A percentile compares a stretch with the other conserved stretches of the same genome.
Evolutionary conservation across 225 moss, liverwort and hornwort genomes (phyloP).

Genomic region (Takakia lepidozioides): DNA sequence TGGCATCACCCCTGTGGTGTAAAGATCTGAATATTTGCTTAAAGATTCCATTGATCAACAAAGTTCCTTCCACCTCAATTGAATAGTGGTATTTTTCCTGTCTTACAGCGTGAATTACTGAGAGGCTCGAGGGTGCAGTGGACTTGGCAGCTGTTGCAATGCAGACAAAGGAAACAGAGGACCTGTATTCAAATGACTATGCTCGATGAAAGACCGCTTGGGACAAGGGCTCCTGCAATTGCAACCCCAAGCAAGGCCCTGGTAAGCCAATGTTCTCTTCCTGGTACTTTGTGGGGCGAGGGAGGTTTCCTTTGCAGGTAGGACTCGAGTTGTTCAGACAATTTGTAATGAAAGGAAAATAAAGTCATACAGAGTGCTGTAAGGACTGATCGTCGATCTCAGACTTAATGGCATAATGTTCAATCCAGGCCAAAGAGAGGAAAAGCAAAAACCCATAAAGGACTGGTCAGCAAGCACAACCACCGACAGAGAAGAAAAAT

Average conservation of each 20-base stretch:
- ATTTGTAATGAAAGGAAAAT: no score
- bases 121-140: conserved; percentile 16
- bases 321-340: not conserved
- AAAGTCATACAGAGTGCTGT: no score
- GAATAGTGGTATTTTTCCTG: not conserved
- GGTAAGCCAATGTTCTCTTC: conserved; percentile 15
- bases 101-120: conserved; percentile 25
- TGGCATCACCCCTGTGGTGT: conserved; percentile 1
- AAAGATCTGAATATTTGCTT: no score
- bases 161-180: conserved; percentile 7
- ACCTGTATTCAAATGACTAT: conserved; percentile 31
- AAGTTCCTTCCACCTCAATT: no score
- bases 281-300: no score
- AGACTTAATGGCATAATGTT: not conserved
- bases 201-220: conserved; percentile 33
- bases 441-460: no score
- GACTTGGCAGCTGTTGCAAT: conserved; percentile 7
- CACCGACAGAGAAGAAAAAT: no score
- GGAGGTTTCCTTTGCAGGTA: conserved; percentile 2
- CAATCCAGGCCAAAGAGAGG: no score
- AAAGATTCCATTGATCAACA: no score
- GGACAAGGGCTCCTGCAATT: conserved; percentile 16
- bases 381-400: not conserved
- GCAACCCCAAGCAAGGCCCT: conserved; percentile 21
- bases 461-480: no score